phyloP scores from a whole-genome alignment of 768 basidiomycete species.

The Boletus tylopilopsis region DNA sequence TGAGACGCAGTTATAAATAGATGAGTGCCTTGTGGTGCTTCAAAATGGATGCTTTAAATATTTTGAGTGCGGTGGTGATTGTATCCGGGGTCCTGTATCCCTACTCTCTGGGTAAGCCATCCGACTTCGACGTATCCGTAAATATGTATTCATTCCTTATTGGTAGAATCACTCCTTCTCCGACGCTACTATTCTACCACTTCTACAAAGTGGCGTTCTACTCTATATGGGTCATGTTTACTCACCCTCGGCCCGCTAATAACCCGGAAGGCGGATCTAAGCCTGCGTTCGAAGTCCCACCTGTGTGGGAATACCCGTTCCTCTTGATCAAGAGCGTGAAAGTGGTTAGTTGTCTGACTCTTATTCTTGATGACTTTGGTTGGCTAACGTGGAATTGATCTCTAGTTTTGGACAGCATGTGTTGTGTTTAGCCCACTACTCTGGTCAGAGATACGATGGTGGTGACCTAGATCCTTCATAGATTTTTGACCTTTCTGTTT shows the following conservation, averaged over 20 bases:
- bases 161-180: slow-evolving; percentile 81
- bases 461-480: slow-evolving; percentile 30
- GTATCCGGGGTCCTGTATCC: slow-evolving; percentile 83
- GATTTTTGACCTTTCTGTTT: not conserved
- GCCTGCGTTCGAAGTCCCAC: slow-evolving; percentile 37
- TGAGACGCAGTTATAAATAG: slow-evolving; percentile 35
- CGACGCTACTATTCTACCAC: slow-evolving; percentile 76
- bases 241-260: slow-evolving; percentile 40
- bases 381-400: not conserved
- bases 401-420: slow-evolving; percentile 85
- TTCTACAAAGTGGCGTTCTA: slow-evolving; percentile 97
- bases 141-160: not conserved
- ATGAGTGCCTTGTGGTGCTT: slow-evolving; percentile 57
- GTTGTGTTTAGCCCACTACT: slow-evolving; percentile 86
- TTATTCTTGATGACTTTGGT: not conserved
- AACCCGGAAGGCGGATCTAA: slow-evolving; percentile 29
- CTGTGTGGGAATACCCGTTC: slow-evolving; percentile 63
- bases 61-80: slow-evolving; percentile 90
- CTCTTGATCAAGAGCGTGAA: slow-evolving; percentile 57
- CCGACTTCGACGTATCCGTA: too few relatives aligned
- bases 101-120: slow-evolving; percentile 79
- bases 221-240: slow-evolving; percentile 88
- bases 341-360: slow-evolving; percentile 56
- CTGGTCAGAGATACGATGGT: slow-evolving; percentile 85
- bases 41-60: slow-evolving; percentile 94